Conservation (phyloP, 2,329 filamentous ascomycete species). For the Penicillium sp. region DNA sequence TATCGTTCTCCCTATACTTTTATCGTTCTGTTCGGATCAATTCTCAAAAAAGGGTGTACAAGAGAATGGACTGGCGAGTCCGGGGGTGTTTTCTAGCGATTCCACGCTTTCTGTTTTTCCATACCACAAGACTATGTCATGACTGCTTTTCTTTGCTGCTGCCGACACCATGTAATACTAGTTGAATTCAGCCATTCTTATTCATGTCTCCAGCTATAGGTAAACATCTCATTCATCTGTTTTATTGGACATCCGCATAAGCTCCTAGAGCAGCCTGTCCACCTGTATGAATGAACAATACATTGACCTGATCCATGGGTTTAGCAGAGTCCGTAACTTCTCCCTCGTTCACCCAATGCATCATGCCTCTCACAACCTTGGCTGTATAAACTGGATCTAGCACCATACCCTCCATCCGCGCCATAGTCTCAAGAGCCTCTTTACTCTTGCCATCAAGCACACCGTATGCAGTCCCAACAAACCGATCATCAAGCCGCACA, state of each 20-base stretch:
- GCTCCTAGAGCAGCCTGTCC: slow-evolving; percentile 36
- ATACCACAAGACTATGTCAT: slow-evolving; percentile 21
- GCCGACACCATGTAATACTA: slow-evolving; percentile 30
- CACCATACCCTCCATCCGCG: slow-evolving; percentile 29
- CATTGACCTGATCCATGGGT: slow-evolving; percentile 25
- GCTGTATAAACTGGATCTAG: slow-evolving; percentile 39
- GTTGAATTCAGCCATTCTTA: slow-evolving; percentile 23
- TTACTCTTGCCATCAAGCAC: slow-evolving; percentile 29
- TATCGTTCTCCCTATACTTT: slow-evolving; percentile 3
- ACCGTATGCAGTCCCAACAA: slow-evolving; percentile 33
- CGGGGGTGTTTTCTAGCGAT: slow-evolving; percentile 19
- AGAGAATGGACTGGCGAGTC: slow-evolving; percentile 20
- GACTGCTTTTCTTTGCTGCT: slow-evolving; percentile 19
- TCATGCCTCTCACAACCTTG: slow-evolving; percentile 32
- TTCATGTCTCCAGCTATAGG: background rate
- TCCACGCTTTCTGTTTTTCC: slow-evolving; percentile 10
- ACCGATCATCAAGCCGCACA: slow-evolving; percentile 33
- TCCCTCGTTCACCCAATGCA: slow-evolving; percentile 25
- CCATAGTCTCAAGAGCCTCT: slow-evolving; percentile 24
- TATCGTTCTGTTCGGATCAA: slow-evolving; percentile 9
- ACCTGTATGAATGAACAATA: slow-evolving; percentile 39
- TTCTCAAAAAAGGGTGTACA: slow-evolving; percentile 23
- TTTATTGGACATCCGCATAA: slow-evolving; percentile 22
- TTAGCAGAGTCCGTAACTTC: slow-evolving; percentile 17
- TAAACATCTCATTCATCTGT: background rate